Percentiles rank a stretch among this genome's conserved stretches.
Evolutionary conservation across 176 grass and related monocot species (phyloP).

Genomic region (Olyra latifolia): DNA sequence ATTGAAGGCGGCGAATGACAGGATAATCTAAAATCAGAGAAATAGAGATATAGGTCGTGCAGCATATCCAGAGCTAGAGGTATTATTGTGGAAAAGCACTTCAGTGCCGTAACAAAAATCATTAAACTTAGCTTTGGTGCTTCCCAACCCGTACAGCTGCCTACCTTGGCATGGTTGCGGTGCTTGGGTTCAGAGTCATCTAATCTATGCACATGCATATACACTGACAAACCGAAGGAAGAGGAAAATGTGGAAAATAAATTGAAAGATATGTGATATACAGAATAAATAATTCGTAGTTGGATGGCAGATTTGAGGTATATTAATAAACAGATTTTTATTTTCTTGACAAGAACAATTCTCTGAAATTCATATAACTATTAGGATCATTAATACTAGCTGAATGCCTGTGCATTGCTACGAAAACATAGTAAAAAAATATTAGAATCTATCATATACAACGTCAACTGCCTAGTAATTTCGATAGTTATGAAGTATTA

Average conservation of each 20-base stretch:
- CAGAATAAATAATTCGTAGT: neutral
- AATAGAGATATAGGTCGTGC: neutral
- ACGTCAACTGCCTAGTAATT: no score
- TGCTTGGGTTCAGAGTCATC: no score
- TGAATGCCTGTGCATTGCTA: no score
- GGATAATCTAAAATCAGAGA: neutral
- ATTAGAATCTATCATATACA: no score
- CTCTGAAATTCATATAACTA: neutral
- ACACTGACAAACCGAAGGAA: neutral
- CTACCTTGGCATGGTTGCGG: no score
- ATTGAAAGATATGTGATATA: neutral
- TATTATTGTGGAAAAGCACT: neutral
- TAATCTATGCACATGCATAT: no score
- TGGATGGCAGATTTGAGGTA: neutral
- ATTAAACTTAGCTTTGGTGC: neutral
- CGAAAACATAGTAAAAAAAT: no score
- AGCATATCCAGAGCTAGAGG: neutral
- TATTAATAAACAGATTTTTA: neutral
- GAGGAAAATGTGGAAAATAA: neutral
- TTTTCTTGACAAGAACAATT: neutral
- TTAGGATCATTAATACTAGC: no score
- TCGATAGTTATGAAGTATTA: no score
- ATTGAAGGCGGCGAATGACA: neutral
- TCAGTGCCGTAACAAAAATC: neutral
- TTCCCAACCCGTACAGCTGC: no score